A percentile compares a stretch with the other conserved stretches of the same genome.
These are phyloP conservation scores for Aspergillus pseudonomiae DNA, from an alignment of 2,329 filamentous ascomycete genomes.

Conservation along the genomic window DNA sequence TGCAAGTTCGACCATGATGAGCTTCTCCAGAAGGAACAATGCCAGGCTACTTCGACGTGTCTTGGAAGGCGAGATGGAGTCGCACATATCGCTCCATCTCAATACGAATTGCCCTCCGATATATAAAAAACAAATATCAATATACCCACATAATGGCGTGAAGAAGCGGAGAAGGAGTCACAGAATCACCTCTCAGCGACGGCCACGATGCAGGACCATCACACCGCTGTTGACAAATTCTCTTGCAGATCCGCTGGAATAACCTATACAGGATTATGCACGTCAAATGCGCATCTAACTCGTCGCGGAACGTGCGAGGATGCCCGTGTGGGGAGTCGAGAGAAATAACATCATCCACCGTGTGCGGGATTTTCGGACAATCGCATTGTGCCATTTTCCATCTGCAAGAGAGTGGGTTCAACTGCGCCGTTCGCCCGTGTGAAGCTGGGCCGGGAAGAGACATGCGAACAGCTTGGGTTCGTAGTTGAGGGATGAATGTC, in stretches of 20 bases:
- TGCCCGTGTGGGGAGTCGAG: neutral
- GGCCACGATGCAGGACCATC: neutral
- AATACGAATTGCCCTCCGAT: neutral
- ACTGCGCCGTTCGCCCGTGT: neutral
- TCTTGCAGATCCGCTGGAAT: neutral
- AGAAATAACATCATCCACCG: neutral
- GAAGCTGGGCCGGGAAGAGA: neutral
- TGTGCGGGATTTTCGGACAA: neutral
- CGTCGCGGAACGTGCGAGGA: neutral
- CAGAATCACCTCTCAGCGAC: neutral
- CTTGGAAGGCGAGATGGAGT: neutral
- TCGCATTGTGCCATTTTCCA: neutral
- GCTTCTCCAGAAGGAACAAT: neutral
- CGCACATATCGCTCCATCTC: neutral
- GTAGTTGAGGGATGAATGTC: neutral
- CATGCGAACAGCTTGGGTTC: neutral
- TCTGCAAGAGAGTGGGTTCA: neutral
- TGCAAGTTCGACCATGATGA: neutral
- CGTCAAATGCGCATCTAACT: neutral
- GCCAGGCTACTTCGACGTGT: neutral
- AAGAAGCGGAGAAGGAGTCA: neutral
- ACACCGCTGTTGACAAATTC: constrained; percentile 10
- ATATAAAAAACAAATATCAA: neutral
- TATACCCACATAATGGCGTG: neutral
- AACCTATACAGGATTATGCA: neutral